Evolutionary conservation across 202 grass and related monocot species (phyloP).

Genomic region (Hordeum pubiflorum): DNA sequence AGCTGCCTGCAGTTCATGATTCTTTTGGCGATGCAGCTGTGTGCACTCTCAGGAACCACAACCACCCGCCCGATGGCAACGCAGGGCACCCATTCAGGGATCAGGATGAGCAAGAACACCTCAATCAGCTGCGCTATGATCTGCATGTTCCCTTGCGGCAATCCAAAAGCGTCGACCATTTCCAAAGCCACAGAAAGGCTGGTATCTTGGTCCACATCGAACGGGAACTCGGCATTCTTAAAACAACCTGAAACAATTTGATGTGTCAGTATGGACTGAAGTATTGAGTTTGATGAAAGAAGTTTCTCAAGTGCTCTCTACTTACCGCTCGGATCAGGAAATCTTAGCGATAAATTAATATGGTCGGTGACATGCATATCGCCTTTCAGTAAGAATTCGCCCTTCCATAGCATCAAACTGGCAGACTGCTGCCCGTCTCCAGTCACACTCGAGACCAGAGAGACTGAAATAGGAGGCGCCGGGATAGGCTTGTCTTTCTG

Average conservation of each 20-base stretch:
- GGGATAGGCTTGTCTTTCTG: conserved; percentile 18
- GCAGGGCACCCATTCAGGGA: conserved; percentile 33
- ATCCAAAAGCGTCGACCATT: conserved; percentile 40
- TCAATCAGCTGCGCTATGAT: conserved; percentile 50
- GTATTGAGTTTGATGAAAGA: background rate
- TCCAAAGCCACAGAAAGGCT: conserved; percentile 36
- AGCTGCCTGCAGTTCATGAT: background rate
- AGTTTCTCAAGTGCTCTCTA: background rate
- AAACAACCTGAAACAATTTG: conserved; percentile 31
- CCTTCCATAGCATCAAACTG: conserved; percentile 22
- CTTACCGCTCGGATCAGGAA: conserved; percentile 45
- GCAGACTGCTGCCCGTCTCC: background rate
- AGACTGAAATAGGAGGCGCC: conserved; percentile 18
- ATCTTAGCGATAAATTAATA: conserved; percentile 32
- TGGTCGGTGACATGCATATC: conserved; percentile 6
- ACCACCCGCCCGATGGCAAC: background rate
- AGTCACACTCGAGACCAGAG: conserved; percentile 23
- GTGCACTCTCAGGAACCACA: background rate
- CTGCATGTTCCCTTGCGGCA: conserved; percentile 25
- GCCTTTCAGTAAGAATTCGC: conserved; percentile 37
- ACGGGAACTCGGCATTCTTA: conserved; percentile 31
- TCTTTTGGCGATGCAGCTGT: too few species aligned
- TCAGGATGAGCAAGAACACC: conserved; percentile 39
- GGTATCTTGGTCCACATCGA: conserved; percentile 36
- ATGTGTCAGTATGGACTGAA: background rate